Conservation (phyloP, 2,329 filamentous ascomycete species). For the Coniella lustricola region DNA sequence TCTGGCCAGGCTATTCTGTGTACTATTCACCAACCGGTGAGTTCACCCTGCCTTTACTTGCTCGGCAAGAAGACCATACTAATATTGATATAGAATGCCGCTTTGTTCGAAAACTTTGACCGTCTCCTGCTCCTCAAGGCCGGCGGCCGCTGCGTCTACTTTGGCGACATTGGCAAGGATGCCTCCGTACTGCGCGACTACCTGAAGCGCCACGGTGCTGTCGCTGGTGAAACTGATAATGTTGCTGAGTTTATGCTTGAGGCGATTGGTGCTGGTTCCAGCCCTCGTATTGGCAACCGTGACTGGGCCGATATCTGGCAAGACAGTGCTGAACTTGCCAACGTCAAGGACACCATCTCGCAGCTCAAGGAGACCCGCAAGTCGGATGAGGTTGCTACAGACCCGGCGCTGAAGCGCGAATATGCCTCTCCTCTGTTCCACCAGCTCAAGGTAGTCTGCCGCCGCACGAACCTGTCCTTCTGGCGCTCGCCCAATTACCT, state of each 20-base stretch:
- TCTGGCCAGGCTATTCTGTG: slow-evolving; percentile 83
- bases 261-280: slow-evolving; percentile 68
- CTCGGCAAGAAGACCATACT: not conserved
- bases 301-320: slow-evolving; percentile 80
- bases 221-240: slow-evolving; percentile 48
- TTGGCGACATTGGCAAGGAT: slow-evolving; percentile 74
- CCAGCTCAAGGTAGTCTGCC: slow-evolving; percentile 69
- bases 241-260: slow-evolving; percentile 79
- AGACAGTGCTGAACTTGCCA: slow-evolving; percentile 62
- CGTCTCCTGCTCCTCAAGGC: slow-evolving; percentile 70
- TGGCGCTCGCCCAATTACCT: slow-evolving; percentile 87
- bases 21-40: slow-evolving; percentile 75
- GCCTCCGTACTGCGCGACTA: slow-evolving; percentile 63
- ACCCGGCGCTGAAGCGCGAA: slow-evolving; percentile 59
- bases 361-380: slow-evolving; percentile 57
- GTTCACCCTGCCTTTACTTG: not conserved
- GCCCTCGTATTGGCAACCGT: slow-evolving; percentile 62
- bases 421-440: slow-evolving; percentile 75
- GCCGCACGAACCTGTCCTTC: slow-evolving; percentile 68
- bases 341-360: slow-evolving; percentile 59
- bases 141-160: slow-evolving; percentile 78
- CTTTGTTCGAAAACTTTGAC: slow-evolving; percentile 84
- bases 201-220: slow-evolving; percentile 52
- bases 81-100: slow-evolving; percentile 46
- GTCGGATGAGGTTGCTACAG: slow-evolving; percentile 29